Base-by-base conservation (phyloP, 305 asterid genomes). In the Fraxinus sp. region DNA sequence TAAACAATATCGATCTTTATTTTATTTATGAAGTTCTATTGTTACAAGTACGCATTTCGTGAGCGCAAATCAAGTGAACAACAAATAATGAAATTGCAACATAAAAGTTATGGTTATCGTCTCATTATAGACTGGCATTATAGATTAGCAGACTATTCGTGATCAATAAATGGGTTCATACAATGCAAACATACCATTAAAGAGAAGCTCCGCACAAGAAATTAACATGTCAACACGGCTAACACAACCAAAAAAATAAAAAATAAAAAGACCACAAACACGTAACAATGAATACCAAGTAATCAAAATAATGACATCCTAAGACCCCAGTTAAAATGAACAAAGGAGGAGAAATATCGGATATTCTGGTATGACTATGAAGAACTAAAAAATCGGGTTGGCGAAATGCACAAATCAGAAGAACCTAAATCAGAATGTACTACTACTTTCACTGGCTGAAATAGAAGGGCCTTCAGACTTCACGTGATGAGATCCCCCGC, bases 391-490 rank as follows among this genome's bases (percentile, higher is more conserved):
- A 85, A 86, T 85, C 74, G 83, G 86, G 87, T 74, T 62, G 80
- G 81, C 66, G 49, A 52, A 49, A 80, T 49, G 87, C 84, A 78
- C 79, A 59, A 77, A 79, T 26, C 52, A 30, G 77, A 77, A 75
- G 80, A 79, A 78, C 57, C 86, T 74, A 55, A 81, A 85, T 94
- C 89, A 91, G 89, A 93, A 91, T 84, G 97, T 88, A 85, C 89
- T 90, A 93, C 94, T 92, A 90, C 94, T 94, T 90, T 94, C 95
- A 79, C 87, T 92, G 85, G 97, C 94, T 16, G 98, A 93, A 59
- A 90, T 83, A 2, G 98, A 90, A 36, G 98, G 95, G 79, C 90
- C 93, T 87, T 94, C 98, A 9, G 93, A 88, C 83, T 94, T 94
- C 78, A 92, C 89, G 6, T 66, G 82, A 79, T 89, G 95, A 77